phyloP scores from a whole-genome alignment of 1,284 basidiomycete genomes.

The Ustilago xerochloae region DNA sequence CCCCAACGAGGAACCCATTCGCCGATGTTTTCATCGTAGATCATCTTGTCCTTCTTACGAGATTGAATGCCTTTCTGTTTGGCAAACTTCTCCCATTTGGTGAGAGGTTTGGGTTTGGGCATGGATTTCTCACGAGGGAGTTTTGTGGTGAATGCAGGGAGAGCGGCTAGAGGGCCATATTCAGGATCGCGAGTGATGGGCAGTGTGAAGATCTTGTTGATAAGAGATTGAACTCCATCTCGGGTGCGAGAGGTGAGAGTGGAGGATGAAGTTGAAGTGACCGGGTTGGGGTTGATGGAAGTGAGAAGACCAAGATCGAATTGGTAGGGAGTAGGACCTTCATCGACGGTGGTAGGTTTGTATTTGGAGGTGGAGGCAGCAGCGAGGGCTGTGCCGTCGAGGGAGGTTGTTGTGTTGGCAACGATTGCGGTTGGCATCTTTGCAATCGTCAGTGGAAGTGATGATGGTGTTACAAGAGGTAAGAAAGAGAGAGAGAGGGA shows the following conservation, averaged over 20 bases:
- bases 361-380: slow-evolving; percentile 43
- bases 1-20: slow-evolving; percentile 96
- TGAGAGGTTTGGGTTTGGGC: slow-evolving; percentile 89
- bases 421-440: slow-evolving; percentile 37
- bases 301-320: slow-evolving; percentile 85
- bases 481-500: background rate
- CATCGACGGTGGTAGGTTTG: slow-evolving; percentile 49
- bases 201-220: slow-evolving; percentile 83
- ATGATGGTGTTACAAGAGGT: background rate
- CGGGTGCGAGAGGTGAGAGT: slow-evolving; percentile 82
- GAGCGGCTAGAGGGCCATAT: slow-evolving; percentile 84
- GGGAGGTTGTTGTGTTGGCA: slow-evolving; percentile 22
- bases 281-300: slow-evolving; percentile 86
- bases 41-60: slow-evolving; percentile 78
- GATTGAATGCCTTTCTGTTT: slow-evolving; percentile 90
- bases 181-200: slow-evolving; percentile 78
- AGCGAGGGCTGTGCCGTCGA: slow-evolving; percentile 40
- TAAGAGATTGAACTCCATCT: slow-evolving; percentile 85
- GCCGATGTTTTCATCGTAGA: slow-evolving; percentile 94
- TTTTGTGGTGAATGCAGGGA: slow-evolving; percentile 76
- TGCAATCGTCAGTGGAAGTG: background rate
- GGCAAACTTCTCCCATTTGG: slow-evolving; percentile 97
- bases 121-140: slow-evolving; percentile 91
- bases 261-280: slow-evolving; percentile 83
- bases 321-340: slow-evolving; percentile 83